phyloP scores from a whole-genome alignment of 257 asterid genomes.

The Voacanga thouarsii region DNA sequence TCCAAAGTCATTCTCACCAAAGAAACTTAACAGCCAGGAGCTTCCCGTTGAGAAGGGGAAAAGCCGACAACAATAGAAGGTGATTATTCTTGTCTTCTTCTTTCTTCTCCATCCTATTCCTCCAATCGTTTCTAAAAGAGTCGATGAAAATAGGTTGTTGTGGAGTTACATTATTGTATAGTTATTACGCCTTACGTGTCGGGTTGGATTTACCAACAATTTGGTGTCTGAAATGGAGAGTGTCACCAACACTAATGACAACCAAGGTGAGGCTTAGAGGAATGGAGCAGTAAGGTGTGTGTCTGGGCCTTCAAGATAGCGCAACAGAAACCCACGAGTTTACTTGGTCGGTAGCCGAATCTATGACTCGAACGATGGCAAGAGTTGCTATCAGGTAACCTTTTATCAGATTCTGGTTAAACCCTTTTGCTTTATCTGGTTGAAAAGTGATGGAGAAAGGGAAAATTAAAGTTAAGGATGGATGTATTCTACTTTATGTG shows the following conservation, averaged over 20 bases:
- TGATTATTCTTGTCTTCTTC: no score
- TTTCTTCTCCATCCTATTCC: no score
- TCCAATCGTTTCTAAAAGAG: no score
- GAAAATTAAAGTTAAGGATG: not conserved
- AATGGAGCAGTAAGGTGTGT: constrained; percentile 8
- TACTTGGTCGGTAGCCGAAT: constrained; percentile 53
- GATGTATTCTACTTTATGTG: not conserved
- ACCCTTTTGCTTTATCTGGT: not conserved
- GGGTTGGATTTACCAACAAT: no score
- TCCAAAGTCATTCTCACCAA: no score
- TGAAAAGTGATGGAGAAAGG: not conserved
- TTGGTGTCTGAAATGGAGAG: not conserved
- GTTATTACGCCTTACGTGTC: no score
- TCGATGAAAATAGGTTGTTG: no score
- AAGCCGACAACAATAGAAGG: no score
- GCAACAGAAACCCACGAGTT: constrained; percentile 51
- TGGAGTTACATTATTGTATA: no score
- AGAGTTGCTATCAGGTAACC: constrained; percentile 80
- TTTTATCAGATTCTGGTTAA: not conserved
- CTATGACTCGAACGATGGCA: constrained; percentile 67
- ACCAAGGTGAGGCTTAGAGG: not conserved
- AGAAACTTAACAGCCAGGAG: no score
- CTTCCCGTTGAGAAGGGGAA: no score
- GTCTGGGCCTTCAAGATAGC: constrained; percentile 33
- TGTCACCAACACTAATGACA: not conserved